These are phyloP conservation scores for Trifolium pratense DNA, from an alignment of 306 rosid species.

Conservation along the genomic window DNA sequence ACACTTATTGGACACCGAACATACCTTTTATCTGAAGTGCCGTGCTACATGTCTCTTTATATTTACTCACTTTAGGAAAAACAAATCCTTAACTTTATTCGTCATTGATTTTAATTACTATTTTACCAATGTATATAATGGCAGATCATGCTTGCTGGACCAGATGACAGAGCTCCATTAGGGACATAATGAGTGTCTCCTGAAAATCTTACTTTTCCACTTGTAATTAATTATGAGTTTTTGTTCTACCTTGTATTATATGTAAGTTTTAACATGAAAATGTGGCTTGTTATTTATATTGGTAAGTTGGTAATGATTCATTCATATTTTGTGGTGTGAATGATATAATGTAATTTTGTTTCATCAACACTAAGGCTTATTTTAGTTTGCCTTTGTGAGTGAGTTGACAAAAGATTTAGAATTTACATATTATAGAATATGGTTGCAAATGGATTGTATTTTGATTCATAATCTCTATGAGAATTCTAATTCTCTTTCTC, in stretches of 20 bases:
- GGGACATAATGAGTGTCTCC: slow-evolving; percentile 57
- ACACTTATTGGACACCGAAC: background rate
- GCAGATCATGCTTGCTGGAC: slow-evolving; percentile 94
- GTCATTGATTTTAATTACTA: slow-evolving; percentile 13
- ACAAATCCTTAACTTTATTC: background rate
- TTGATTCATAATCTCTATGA: slow-evolving; percentile 21
- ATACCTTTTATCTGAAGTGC: background rate
- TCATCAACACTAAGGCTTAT: slow-evolving; percentile 50
- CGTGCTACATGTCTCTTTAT: background rate
- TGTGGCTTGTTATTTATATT: slow-evolving; percentile 46
- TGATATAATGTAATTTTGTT: slow-evolving; percentile 37
- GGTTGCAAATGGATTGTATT: slow-evolving; percentile 41
- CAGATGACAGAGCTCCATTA: slow-evolving; percentile 81
- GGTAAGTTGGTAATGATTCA: slow-evolving; percentile 37
- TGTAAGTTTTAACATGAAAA: slow-evolving; percentile 50
- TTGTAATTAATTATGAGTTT: slow-evolving; percentile 65
- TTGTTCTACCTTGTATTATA: slow-evolving; percentile 48
- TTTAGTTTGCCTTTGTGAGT: slow-evolving; percentile 63
- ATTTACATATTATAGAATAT: slow-evolving; percentile 28
- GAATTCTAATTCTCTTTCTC: slow-evolving; percentile 29
- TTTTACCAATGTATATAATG: slow-evolving; percentile 38
- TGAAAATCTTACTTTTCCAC: slow-evolving; percentile 13
- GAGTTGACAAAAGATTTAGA: slow-evolving; percentile 38
- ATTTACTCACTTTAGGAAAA: background rate
- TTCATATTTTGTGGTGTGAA: slow-evolving; percentile 43